These are phyloP conservation scores for Trametes gibbosa DNA, from an alignment of 768 basidiomycete genomes.

Conservation along the genomic window DNA sequence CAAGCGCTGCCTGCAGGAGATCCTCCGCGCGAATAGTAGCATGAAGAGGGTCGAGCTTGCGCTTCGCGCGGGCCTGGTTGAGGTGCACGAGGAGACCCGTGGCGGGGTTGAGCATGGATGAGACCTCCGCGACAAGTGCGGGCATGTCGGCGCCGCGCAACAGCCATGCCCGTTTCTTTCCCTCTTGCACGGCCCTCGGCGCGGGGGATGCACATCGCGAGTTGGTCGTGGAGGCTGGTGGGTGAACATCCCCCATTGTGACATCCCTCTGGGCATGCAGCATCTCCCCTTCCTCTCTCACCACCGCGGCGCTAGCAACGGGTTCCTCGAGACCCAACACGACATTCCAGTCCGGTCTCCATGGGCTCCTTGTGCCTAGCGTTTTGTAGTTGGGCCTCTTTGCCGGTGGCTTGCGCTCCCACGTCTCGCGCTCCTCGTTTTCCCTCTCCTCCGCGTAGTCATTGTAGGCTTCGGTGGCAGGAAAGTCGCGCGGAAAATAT, in stretches of 20 bases:
- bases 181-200: background rate
- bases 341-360: slow-evolving; percentile 71
- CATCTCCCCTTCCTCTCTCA: slow-evolving; percentile 31
- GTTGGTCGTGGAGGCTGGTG: background rate
- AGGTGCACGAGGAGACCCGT: slow-evolving; percentile 50
- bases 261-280: slow-evolving; percentile 60
- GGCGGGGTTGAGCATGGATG: slow-evolving; percentile 38
- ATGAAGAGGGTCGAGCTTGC: slow-evolving; percentile 42
- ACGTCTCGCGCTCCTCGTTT: slow-evolving; percentile 52
- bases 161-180: slow-evolving; percentile 57
- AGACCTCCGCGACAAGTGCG: slow-evolving; percentile 43
- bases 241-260: slow-evolving; percentile 6
- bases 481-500: slow-evolving; percentile 84
- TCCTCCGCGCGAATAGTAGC: slow-evolving; percentile 35
- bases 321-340: slow-evolving; percentile 50
- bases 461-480: slow-evolving; percentile 53
- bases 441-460: slow-evolving; percentile 48
- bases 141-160: slow-evolving; percentile 55
- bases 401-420: slow-evolving; percentile 83
- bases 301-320: background rate
- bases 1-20: slow-evolving; percentile 58
- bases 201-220: background rate
- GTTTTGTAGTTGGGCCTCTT: slow-evolving; percentile 75
- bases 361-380: slow-evolving; percentile 67
- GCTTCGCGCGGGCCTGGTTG: slow-evolving; percentile 57